Evolutionary conservation across 2,329 filamentous ascomycete species (phyloP), one percentile per base, ranked within the genome.

Genomic region (Fusarium xyrophilum): DNA sequence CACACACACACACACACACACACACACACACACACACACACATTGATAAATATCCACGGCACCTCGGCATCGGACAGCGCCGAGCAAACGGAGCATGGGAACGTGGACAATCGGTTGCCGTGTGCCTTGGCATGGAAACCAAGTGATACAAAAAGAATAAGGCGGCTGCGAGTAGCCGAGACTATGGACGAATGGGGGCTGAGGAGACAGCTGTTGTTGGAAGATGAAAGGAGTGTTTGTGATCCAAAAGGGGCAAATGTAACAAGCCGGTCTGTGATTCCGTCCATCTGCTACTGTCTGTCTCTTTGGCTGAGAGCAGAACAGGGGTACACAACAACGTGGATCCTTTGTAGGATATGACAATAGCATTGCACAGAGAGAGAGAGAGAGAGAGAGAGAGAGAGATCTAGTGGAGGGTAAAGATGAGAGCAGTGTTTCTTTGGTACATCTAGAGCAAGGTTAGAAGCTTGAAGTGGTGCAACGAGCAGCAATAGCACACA

Each of bases 151-250:
- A 54, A 44, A 50, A 55, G 28, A 32, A 52, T 70, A 58, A 47
- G 64, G 67, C 67, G 51, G 46, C 54, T 70, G 68, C 60, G 35
- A 52, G 60, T 58, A 70, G 64, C 68, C 68, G 68, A 63, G 46
- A 51, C 23, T 17, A n/a, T 27, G 32, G 32, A 28, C 48, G 53
- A 70, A 70, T 68, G 30, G 40, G 43, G 55, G 32, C 44, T 47
- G 19, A 43, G 43, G 30, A 35, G 19, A 17, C 7, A 42, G 47
- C 36, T 43, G 36, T 30, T 30, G 44, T 25, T 56, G 53, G 40
- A 47, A 35, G n/a, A 42, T 39, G 42, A 59, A 50, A 62, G n/a
- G 54, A 52, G 39, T 55, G 63, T 60, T 68, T 65, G 65, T 67
- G 53, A 52, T 35, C 44, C 54, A 19, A 60, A 42, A 42, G 32